Conservation (phyloP, 2,329 filamentous ascomycete genomes). For the Monosporascus cannonballus region DNA sequence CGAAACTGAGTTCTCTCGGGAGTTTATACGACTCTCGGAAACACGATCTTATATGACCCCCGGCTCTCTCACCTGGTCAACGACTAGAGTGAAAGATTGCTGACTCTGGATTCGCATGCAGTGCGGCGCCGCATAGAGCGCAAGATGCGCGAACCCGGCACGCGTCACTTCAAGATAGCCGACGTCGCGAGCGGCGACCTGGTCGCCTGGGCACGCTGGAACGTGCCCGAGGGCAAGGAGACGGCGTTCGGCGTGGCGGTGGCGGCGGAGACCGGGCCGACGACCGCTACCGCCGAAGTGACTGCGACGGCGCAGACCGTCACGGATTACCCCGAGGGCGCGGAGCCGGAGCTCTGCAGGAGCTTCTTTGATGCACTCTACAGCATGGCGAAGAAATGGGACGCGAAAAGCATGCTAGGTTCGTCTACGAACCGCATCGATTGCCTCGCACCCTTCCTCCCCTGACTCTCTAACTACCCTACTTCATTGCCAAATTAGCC, state of each 20-base stretch:
- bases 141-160: conserved; percentile 21
- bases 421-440: too few species aligned
- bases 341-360: conserved; percentile 20
- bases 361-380: conserved; percentile 25
- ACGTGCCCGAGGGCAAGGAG: conserved; percentile 24
- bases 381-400: conserved; percentile 21
- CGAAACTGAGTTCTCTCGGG: too few species aligned
- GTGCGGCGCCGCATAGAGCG: conserved; percentile 19
- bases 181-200: conserved; percentile 21
- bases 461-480: too few species aligned
- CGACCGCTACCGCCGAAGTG: conserved; percentile 9
- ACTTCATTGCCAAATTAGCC: too few species aligned
- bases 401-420: conserved; percentile 29
- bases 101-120: too few species aligned
- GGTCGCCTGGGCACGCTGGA: conserved; percentile 29
- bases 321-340: conserved; percentile 22
- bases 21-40: too few species aligned
- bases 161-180: conserved; percentile 27
- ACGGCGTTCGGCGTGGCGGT: conserved; percentile 11
- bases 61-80: too few species aligned
- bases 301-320: neutral
- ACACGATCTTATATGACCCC: too few species aligned
- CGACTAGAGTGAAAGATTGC: too few species aligned
- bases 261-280: conserved; percentile 2
- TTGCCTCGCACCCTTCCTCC: neutral